phyloP scores from a whole-genome alignment of 176 grass and related monocot species.

The Hyparrhenia diplandra region DNA sequence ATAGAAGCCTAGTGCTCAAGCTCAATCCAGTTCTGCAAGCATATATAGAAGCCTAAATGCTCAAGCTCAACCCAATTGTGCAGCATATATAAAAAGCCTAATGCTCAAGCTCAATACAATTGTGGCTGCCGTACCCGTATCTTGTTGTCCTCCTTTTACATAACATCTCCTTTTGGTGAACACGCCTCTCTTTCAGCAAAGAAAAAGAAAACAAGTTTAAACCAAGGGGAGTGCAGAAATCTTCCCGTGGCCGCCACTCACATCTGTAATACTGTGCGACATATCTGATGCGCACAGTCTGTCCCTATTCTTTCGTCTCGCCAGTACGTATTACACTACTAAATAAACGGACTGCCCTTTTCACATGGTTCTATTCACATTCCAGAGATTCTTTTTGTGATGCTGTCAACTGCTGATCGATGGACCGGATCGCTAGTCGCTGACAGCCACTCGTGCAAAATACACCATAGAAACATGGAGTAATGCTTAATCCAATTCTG shows the following conservation, averaged over 20 bases:
- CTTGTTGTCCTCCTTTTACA: not conserved
- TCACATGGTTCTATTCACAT: not conserved
- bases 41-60: no score
- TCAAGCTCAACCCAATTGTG: not conserved
- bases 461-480: no score
- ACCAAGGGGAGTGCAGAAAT: not conserved
- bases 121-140: not conserved
- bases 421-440: not conserved
- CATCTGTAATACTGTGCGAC: no score
- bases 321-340: not conserved
- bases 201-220: not conserved
- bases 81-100: not conserved
- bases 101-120: not conserved
- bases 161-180: not conserved
- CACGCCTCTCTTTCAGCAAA: not conserved
- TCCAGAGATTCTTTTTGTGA: not conserved
- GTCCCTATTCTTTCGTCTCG: not conserved
- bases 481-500: not conserved
- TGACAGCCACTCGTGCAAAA: not conserved
- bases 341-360: not conserved
- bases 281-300: not conserved
- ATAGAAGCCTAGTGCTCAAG: no score
- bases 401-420: not conserved
- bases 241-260: conserved; percentile 2
- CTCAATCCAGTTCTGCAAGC: not conserved